Evolutionary conservation across 1,284 basidiomycete species (phyloP), one percentile per base, ranked within the genome.

Genomic region (Rhodotorula sp.): DNA sequence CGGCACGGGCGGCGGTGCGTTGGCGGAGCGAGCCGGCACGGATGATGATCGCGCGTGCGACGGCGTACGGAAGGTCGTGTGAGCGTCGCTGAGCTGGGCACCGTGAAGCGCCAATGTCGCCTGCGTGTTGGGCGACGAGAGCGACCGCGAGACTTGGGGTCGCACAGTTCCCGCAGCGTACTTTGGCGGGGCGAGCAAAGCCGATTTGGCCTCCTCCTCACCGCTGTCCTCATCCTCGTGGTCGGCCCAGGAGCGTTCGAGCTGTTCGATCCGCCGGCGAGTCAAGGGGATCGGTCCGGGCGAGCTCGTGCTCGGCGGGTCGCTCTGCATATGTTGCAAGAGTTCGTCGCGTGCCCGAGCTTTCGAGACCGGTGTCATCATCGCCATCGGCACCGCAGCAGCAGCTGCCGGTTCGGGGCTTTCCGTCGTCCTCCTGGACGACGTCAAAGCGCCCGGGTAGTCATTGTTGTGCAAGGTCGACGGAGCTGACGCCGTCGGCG

Each of bases 271-370:
- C 33, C 66, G 49, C 24, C 60, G 63, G 10, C 69, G 53, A 1
- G 66, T 61, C 22, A 69, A 22, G 0, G 69, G 67, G 6, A 61
- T 66, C 30, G 24, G 24, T 24, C 29, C 45, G 2, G 74, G 74
- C 12, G 74, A 73, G 6, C 62, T 66, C 1, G 66, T 60, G 6
- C 68, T 70, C 10, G 74, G 74, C 46, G 69, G 66, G 46, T 75
- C 74, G 55, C 64, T 67, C 51, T 66, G 51, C 74, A 75, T 75
- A 66, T 71, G 72, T 29, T 54, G 65, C 49, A 70, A 62, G 18
- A 75, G 63, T 20, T 74, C 68, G 53, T 75, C 71, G 24, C 59
- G 62, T 1, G 46, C 51, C 12, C 45, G 46, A 10, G 63, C 62
- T 55, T 61, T 71, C 7, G 48, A 45, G 17, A 59, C 55, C 12